Conservation (phyloP, 371 early-diverging fungal genomes). For the Mortierella sp. region DNA sequence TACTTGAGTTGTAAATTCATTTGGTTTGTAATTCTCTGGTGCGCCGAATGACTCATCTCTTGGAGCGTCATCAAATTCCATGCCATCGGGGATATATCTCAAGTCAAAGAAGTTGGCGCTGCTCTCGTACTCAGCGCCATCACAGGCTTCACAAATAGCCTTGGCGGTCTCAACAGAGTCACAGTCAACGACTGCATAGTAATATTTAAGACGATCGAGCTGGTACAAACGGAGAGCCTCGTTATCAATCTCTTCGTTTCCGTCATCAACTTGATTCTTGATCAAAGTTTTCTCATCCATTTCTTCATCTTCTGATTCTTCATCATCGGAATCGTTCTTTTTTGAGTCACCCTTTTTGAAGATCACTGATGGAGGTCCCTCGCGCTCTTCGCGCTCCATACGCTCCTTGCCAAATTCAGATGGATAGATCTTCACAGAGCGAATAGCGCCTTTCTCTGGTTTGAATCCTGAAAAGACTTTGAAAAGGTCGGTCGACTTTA, state of each 20-base stretch:
- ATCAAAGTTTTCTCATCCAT: conserved; percentile 63
- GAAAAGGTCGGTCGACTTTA: conserved; percentile 85
- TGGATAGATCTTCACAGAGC: conserved; percentile 89
- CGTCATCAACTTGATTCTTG: conserved; percentile 66
- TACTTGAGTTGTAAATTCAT: conserved; percentile 87
- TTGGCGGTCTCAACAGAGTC: conserved; percentile 89
- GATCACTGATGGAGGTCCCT: conserved; percentile 90
- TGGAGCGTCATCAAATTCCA: conserved; percentile 82
- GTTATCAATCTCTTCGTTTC: conserved; percentile 85
- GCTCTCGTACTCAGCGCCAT: conserved; percentile 95
- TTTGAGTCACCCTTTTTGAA: conserved; percentile 63
- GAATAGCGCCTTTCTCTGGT: conserved; percentile 79
- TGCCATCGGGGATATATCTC: conserved; percentile 96
- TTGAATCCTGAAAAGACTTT: conserved; percentile 91
- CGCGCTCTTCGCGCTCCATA: conserved; percentile 76
- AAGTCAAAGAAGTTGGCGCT: conserved; percentile 96
- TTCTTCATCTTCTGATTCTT: conserved; percentile 65
- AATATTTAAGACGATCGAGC: conserved; percentile 90
- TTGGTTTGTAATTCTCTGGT: conserved; percentile 86
- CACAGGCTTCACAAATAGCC: conserved; percentile 87
- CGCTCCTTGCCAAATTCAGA: conserved; percentile 97
- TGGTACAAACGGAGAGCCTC: conserved; percentile 93
- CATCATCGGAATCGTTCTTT: conserved; percentile 57
- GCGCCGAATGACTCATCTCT: conserved; percentile 77
- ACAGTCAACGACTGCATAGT: conserved; percentile 96